Base-by-base conservation (phyloP, 805 yeast species). In the Teunomyces kruisii region DNA sequence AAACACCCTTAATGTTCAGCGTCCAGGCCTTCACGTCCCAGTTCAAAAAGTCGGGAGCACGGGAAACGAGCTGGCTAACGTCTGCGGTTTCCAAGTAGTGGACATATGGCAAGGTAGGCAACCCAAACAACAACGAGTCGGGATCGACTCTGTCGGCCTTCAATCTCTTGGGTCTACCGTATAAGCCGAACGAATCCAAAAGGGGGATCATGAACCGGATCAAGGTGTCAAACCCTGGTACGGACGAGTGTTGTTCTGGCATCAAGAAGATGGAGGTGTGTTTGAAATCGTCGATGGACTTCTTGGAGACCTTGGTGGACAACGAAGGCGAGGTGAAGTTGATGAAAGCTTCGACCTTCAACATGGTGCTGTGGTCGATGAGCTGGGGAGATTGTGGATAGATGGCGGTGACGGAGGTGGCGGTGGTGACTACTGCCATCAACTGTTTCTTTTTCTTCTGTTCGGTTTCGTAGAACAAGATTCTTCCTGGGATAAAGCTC, bases 291-390 rank as follows among this genome's bases (percentile, higher is more conserved):
- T 60, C 68, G 19, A 51, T 40, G 8, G 53, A 36, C 43, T 62
- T 64, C 47, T 67, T 68, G 29, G 65, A 54, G 3, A 56, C 58
- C 44, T 73, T 76, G 12, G 62, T 51, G 4, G 67, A 57, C 32
- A 65, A 28, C 19, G 57, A 52, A 12, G 76, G 71, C 44, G 78
- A 77, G 52, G 58, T 63, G 56, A 85, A 85, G 44, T 74, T 67
- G 27, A 91, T 88, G 32, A 78, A 73, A 39, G 97, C 97, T 60
- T 91, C 97, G 44, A 92, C 64, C 61, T 94, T 94, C 59, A 92
- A 78, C 78, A 94, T 82, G 1, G 97, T 88, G 43, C 92, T 83
- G 49, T 83, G 83, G 66, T 92, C 96, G 50, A 94, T 86, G 50
- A 92, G 78, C 49, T 80, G 71, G 19, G 84, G 83, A 40, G 90